A percentile compares a stretch with the other conserved stretches of the same genome.
These are phyloP conservation scores for Ogataea allantospora DNA, from an alignment of 805 yeast species.

Conservation along the genomic window DNA sequence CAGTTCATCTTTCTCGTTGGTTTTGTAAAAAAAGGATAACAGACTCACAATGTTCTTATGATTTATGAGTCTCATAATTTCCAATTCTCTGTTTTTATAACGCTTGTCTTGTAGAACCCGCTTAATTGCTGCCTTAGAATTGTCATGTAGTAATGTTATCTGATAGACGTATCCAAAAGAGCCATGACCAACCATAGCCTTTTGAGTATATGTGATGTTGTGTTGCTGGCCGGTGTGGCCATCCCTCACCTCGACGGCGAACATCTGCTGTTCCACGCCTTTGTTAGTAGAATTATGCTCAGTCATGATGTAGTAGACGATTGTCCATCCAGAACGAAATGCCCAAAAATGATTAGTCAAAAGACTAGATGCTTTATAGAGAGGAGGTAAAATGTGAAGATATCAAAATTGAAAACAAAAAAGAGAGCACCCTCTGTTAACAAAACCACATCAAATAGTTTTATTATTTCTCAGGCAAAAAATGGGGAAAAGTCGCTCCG, in stretches of 20 bases:
- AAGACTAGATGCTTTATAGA: conserved; percentile 1
- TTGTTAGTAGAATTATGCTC: conserved; percentile 8
- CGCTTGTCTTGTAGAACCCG: conserved; percentile 95
- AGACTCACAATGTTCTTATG: conserved; percentile 88
- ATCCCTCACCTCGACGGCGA: conserved; percentile 66
- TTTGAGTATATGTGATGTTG: conserved; percentile 71
- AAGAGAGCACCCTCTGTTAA: conserved; percentile 2
- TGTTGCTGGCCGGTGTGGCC: conserved; percentile 65
- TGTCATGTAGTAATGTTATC: conserved; percentile 69
- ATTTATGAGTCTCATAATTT: conserved; percentile 86
- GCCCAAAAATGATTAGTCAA: not conserved
- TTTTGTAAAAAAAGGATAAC: conserved; percentile 80
- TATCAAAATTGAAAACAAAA: conserved; percentile 9
- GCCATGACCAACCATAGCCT: conserved; percentile 96
- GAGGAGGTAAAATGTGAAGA: conserved; percentile 1
- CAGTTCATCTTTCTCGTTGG: conserved; percentile 62
- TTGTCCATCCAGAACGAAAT: conserved; percentile 1
- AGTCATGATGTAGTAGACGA: conserved; percentile 3
- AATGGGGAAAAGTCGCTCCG: conserved; percentile 10
- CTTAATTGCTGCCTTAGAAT: conserved; percentile 87
- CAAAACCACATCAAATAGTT: conserved; percentile 9
- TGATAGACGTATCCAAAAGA: conserved; percentile 99
- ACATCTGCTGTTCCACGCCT: conserved; percentile 20
- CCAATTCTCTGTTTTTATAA: conserved; percentile 91
- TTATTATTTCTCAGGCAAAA: conserved; percentile 6